Evolutionary conservation across 441 rosid genomes (phyloP).

Genomic region (Populus trichocarpa): DNA sequence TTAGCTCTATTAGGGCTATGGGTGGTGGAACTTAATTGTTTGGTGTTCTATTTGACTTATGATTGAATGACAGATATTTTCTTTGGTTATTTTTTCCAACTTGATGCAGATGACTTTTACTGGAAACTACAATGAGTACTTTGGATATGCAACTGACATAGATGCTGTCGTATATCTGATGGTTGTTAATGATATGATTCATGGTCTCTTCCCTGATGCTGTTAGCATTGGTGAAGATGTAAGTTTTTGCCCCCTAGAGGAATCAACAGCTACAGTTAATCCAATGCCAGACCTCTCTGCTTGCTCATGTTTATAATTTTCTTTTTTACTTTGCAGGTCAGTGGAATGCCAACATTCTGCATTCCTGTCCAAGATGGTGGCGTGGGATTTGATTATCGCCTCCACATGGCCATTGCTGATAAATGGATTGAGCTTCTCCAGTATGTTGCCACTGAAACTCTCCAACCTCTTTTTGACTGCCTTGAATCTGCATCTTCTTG

Average conservation of each 20-base stretch:
- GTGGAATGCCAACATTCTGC: constrained; percentile 99
- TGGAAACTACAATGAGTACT: constrained; percentile 89
- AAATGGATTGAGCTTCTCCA: constrained; percentile 97
- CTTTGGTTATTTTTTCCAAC: not conserved
- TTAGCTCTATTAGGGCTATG: not conserved
- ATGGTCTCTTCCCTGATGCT: constrained; percentile 92
- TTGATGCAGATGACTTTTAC: constrained; percentile 67
- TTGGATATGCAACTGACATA: constrained; percentile 88
- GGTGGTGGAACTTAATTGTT: not conserved
- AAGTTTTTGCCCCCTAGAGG: constrained; percentile 26
- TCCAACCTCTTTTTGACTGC: not conserved
- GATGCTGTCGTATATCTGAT: constrained; percentile 90
- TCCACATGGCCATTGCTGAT: constrained; percentile 97
- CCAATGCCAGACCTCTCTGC: not conserved
- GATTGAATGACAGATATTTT: not conserved
- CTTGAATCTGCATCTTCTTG: constrained; percentile 5
- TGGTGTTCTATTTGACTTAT: not conserved
- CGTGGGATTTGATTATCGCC: constrained; percentile 96
- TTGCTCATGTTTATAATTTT: not conserved
- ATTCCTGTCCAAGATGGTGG: constrained; percentile 90
- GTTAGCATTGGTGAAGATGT: constrained; percentile 95
- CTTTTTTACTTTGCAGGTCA: constrained; percentile 55
- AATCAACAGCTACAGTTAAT: not conserved
- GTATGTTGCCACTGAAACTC: constrained; percentile 40
- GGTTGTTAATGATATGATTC: constrained; percentile 95